These are phyloP conservation scores for Knoxdaviesia proteae DNA, from an alignment of 2,329 filamentous ascomycete genomes.

Conservation along the genomic window DNA sequence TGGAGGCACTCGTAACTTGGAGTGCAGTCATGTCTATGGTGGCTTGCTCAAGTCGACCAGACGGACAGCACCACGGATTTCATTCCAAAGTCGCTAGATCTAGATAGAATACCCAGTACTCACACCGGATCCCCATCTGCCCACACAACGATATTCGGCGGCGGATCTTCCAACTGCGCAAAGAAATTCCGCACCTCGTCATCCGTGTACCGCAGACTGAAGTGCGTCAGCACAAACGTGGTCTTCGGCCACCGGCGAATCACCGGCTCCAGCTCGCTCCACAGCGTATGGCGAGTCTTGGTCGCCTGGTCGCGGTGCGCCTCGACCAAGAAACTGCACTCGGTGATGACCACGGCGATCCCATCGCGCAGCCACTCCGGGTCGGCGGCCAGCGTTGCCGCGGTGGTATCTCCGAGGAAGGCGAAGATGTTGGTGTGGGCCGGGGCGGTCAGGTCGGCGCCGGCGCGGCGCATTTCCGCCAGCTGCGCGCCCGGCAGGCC, in stretches of 20 bases:
- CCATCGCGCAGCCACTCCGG: conserved; percentile 18
- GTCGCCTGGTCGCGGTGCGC: conserved; percentile 21
- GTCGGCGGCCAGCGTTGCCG: conserved; percentile 15
- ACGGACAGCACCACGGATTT: too few relatives aligned
- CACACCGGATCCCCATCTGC: conserved; percentile 13
- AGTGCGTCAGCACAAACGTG: conserved; percentile 25
- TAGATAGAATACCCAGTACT: too few relatives aligned
- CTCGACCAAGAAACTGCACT: conserved; percentile 25
- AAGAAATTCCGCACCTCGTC: conserved; percentile 20
- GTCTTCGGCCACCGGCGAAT: conserved; percentile 20
- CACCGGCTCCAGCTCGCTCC: conserved; percentile 22
- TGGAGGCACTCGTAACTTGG: too few relatives aligned
- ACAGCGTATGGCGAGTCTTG: conserved; percentile 25
- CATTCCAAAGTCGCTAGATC: too few relatives aligned
- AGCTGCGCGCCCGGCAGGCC: conserved; percentile 16
- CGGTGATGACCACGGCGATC: conserved; percentile 24
- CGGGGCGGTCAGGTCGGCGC: conserved; percentile 18
- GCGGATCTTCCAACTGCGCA: conserved; percentile 15
- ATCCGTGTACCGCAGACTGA: conserved; percentile 23
- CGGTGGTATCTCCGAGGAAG: conserved; percentile 26
- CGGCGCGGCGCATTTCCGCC: conserved; percentile 15
- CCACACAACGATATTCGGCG: conserved; percentile 24
- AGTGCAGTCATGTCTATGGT: too few relatives aligned
- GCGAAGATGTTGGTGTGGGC: conserved; percentile 20
- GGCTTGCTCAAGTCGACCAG: too few relatives aligned